Conservation (phyloP, 2,329 filamentous ascomycete species). For the Talaromyces sp. region DNA sequence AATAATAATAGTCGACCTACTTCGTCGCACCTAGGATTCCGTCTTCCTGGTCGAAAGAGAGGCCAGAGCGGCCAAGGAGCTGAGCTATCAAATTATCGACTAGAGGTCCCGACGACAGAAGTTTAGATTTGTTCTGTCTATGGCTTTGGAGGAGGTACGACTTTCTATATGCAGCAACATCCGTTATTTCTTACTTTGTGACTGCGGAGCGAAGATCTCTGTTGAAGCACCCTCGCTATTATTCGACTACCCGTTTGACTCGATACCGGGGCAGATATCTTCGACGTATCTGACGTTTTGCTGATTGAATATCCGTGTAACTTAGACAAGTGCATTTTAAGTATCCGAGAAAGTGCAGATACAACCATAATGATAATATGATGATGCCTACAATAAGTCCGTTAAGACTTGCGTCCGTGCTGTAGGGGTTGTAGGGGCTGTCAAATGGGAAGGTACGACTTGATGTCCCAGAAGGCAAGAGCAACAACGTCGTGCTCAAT, state of each 20-base stretch:
- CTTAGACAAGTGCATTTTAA: background rate
- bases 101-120: constrained; percentile 23
- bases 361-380: constrained; percentile 4
- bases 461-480: background rate
- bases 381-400: background rate
- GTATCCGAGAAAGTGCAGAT: background rate
- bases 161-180: background rate
- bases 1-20: constrained; percentile 42
- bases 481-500: background rate
- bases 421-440: background rate
- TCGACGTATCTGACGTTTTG: background rate
- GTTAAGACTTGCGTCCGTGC: background rate
- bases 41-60: constrained; percentile 69
- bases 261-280: background rate
- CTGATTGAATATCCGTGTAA: background rate
- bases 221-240: background rate
- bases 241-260: background rate
- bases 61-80: constrained; percentile 68
- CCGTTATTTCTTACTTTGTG: constrained; percentile 6
- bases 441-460: background rate
- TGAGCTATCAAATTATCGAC: constrained; percentile 66
- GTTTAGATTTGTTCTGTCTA: constrained; percentile 5
- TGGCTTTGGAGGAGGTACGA: background rate
- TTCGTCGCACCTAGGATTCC: constrained; percentile 58
- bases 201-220: background rate